Evolutionary conservation across 2,329 filamentous ascomycete genomes (phyloP), one percentile per base, ranked within the genome.

Genomic region (Trematosphaeria pertusa): DNA sequence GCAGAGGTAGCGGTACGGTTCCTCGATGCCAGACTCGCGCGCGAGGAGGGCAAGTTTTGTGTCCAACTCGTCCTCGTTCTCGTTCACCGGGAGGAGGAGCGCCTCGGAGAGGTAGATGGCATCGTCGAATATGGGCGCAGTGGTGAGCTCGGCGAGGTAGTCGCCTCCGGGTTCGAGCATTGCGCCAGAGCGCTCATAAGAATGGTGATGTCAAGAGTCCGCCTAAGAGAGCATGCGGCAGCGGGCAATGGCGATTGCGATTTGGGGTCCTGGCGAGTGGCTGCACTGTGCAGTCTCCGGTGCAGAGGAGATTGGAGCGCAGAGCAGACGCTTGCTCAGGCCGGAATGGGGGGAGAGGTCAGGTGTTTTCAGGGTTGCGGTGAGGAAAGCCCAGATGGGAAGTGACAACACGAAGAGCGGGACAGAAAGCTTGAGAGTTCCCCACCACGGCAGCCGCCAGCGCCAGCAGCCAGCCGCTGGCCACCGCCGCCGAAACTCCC

Each of bases 51-150:
- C 58, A 24, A 70, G 54, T 18, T 63, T 57, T 26, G 60, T 56
- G 35, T 71, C 66, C 24, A 69, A 19, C 14, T 65, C 55, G 43
- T 71, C 66, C 41, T 72, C 69, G 32, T 46, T 62, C 22, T 69
- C 58, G 43, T 47, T 43, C 1, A 48, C 50, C 2, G 60, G 56
- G 10, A 69, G 56, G 19, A 50, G 40, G 18, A 72, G 56, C 4
- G 62, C 69, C 42, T 72, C 68, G n/a, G 56, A 40, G 7, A 54
- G 49, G 43, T 69, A 72, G 32, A 64, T 43, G 32, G 56, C 54
- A 45, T 72, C 59, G 56, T 71, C 67, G 47, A 72, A 70, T 24
- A 72, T 67, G 54, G 62, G 60, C 24, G 61, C 62, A 5, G 60
- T 61, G 38, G 48, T 56, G 35, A 66, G 57, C 43, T 62, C 58